Conservation (phyloP, 768 basidiomycete genomes). For the Leccinellum albellum region DNA sequence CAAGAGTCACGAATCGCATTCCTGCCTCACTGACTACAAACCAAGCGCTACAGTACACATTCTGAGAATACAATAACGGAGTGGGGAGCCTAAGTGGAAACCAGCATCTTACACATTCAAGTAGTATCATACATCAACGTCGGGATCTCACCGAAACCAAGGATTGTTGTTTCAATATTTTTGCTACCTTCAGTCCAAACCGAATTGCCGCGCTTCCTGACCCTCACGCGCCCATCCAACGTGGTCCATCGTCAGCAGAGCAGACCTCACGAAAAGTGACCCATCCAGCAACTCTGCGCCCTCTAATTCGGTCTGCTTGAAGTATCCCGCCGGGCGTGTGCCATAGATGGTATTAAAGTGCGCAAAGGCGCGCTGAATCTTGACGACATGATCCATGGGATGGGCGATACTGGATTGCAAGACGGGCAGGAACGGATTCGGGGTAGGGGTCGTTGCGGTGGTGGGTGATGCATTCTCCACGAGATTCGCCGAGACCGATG, state of each 20-base stretch:
- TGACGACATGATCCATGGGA: constrained; percentile 32
- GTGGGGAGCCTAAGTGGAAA: not conserved
- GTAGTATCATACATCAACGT: not conserved
- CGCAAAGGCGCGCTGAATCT: constrained; percentile 33
- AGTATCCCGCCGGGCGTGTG: constrained; percentile 22
- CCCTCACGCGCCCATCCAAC: constrained; percentile 42
- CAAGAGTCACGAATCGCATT: no score
- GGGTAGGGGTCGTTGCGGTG: constrained; percentile 15
- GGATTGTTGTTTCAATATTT: not conserved
- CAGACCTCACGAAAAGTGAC: constrained; percentile 31
- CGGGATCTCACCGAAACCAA: not conserved
- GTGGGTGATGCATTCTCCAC: not conserved
- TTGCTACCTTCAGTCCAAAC: constrained; percentile 15
- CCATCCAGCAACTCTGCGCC: constrained; percentile 34
- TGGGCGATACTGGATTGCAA: constrained; percentile 36
- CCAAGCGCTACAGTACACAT: no score
- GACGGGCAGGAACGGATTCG: constrained; percentile 40
- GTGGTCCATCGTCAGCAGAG: constrained; percentile 29
- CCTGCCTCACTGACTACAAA: no score
- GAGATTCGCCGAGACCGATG: constrained; percentile 2
- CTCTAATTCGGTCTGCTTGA: constrained; percentile 27
- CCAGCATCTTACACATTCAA: not conserved
- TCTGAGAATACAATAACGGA: not conserved
- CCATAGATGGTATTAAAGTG: constrained; percentile 34
- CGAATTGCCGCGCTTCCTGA: constrained; percentile 21